Evolutionary conservation across 2,329 filamentous ascomycete species (phyloP), one percentile per base, ranked within the genome.

Genomic region (Penicillium sp.): DNA sequence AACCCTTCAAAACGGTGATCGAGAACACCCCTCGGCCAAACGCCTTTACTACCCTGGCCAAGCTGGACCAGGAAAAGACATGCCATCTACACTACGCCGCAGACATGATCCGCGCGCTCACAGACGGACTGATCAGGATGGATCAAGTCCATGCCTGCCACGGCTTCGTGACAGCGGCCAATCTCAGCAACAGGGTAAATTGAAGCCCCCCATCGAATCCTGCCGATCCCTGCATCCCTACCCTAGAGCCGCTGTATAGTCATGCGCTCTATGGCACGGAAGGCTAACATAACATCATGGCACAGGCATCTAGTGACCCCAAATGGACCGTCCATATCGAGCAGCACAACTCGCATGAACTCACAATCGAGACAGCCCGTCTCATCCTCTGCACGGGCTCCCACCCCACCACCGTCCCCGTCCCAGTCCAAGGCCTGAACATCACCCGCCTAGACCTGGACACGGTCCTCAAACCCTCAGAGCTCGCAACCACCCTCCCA

Each of bases 311-410:
- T 39, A 62, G 71, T 65, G 67, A 71, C 39, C 63, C 68, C 38
- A 63, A 63, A 42, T 76, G 75, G 75, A 74, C 73, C 2, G 68
- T 77, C 38, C 63, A 63, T 37, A 66, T 77, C 56, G 67, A 69
- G 42, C 63, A 63, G 42, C 56, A 71, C 63, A 63, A 73, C 63
- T 57, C 58, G 1, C 62, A 69, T 15, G 69, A 73, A 15, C 54
- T 75, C 4, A 67, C 74, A 47, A 66, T 78, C 31, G 71, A 75
- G n/a, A 75, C 76, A 12, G 73, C 79, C 47, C 76, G 78, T 31
- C 69, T 88, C 12, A 77, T 87, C 35, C 79, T 88, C 39, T 88
- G 85, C 74, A 88, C 85, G 2, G 86, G 86, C 47, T 83, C 85
- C 3, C 77, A 76, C 25, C 84, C 84, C 10, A 79, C 79, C 48